Base-by-base conservation (phyloP, 768 basidiomycete genomes). In the Pleurotus djamor region DNA sequence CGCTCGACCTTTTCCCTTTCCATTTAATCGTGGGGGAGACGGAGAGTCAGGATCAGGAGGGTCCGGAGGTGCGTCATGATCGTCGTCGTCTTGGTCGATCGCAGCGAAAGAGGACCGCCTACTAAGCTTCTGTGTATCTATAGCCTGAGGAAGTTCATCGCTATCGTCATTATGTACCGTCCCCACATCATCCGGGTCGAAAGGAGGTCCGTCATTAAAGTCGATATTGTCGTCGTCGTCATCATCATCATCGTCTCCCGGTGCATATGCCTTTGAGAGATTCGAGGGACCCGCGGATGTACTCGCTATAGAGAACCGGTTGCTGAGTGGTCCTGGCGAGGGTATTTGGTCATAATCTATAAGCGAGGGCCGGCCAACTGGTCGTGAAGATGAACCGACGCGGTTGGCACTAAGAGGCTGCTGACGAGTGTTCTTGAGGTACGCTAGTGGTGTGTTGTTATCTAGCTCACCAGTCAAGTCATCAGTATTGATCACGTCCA, bases 271-370 rank as follows among this genome's bases (percentile, higher is more conserved):
- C 32, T 59, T 74, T 4, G 71, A 74, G n/a, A 80, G 71, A 4
- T 65, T 72, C 3, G 80, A 82, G 1, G 75, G 76, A 1, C 76
- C 77, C 4, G 73, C 76, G 2, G 74, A 71, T 49, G 74, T 73
- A 21, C 64, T 61, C 44, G 63, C 58, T 36, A 69, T 60, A 5
- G 72, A 69, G 48, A 69, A 68, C 37, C 76, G 78, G 12, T 65
- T 62, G 5, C 65, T 63, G 28, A 67, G 43, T 12, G 59, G 69
- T 5, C 76, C 80, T 6, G 87, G 87, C 10, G 87, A 88, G 1
- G 87, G 87, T 0, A 88, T 76, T 49, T 77, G 69, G 69, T 88
- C 87, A 63, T 84, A 89, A 64, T 86, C 79, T 14, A 85, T 67
- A n/a, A 79, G 79, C 13, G 85, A 82, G 1, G 75, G 76, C 5